Evolutionary conservation across 2,329 filamentous ascomycete genomes (phyloP), one percentile per base, ranked within the genome.

Genomic region (Emmonsia crescens): DNA sequence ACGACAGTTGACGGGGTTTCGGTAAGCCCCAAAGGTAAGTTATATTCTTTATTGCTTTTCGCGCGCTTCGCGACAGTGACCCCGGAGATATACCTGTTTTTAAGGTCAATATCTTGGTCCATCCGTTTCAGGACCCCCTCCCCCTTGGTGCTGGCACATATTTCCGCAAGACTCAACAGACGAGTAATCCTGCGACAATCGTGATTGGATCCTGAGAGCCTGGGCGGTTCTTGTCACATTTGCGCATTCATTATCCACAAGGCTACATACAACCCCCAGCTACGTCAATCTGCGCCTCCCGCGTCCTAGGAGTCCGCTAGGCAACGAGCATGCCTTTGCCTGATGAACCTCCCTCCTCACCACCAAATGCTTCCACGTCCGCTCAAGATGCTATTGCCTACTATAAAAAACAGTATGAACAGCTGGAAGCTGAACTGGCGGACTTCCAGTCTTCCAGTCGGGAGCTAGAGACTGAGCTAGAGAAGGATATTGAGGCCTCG

Each of bases 321-420:
- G 42, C 57, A 51, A 51, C 57, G 29, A 59, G 29, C 24, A 59
- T 59, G 57, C 46, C 57, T 49, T 49, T 58, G 60, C 59, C 51
- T 31, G 61, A 60, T 59, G 60, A 59, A 54, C 48, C 62, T n/a
- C 61, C 56, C 49, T 64, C 63, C 54, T 76, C 76, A 59, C 73
- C 73, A 62, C 73, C 73, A 62, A 74, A 72, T 59, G 70, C 73
- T 29, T 72, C 72, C 56, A 72, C 73, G 42, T 75, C 75, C 10
- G 67, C 75, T 52, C 87, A 91, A 71, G 89, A 94, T 71, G 88
- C 92, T 64, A 81, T 99, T 59, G 83, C 87, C 62, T 96, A 94
- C 83, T 99, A 97, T 84, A 99, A 99, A 80, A 78, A 85, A 60
- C 93, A 97, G 75, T 97, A 97, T 78, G 91, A 95, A 77, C 86